Conservation (phyloP, 371 early-diverging fungal genomes). For the Blakeslea trispora region DNA sequence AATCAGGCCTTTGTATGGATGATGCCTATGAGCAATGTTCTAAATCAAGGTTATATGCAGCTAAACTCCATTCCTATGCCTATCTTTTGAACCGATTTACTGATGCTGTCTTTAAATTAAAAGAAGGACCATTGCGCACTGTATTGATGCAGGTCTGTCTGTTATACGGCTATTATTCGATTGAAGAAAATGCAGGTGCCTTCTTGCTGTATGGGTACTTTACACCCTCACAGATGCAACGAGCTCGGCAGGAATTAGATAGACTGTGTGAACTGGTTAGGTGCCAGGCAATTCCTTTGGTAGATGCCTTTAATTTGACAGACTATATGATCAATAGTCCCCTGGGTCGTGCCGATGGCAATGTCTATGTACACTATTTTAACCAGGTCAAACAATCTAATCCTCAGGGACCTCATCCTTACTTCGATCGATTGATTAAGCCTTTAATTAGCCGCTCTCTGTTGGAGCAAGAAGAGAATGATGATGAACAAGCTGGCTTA, state of each 20-base stretch:
- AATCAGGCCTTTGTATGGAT: slow-evolving; percentile 70
- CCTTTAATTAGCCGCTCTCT: slow-evolving; percentile 73
- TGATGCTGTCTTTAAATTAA: slow-evolving; percentile 66
- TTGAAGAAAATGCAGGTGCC: slow-evolving; percentile 82
- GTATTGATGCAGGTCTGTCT: slow-evolving; percentile 69
- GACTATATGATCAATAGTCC: slow-evolving; percentile 92
- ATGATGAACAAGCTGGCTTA: slow-evolving; percentile 38
- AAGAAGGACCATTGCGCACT: slow-evolving; percentile 41
- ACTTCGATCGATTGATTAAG: slow-evolving; percentile 80
- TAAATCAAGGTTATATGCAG: slow-evolving; percentile 80
- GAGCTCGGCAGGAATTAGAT: slow-evolving; percentile 64
- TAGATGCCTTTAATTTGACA: slow-evolving; percentile 85
- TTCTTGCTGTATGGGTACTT: slow-evolving; percentile 88
- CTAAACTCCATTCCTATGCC: slow-evolving; percentile 83
- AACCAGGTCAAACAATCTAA: slow-evolving; percentile 77
- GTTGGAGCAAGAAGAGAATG: slow-evolving; percentile 57
- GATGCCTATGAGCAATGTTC: slow-evolving; percentile 88
- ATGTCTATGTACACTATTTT: slow-evolving; percentile 89
- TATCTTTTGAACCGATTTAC: slow-evolving; percentile 87
- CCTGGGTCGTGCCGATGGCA: slow-evolving; percentile 85
- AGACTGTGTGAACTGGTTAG: slow-evolving; percentile 71
- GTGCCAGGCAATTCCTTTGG: slow-evolving; percentile 80
- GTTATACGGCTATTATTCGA: slow-evolving; percentile 82
- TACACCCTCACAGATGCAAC: slow-evolving; percentile 69
- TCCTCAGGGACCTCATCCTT: slow-evolving; percentile 75